Base-by-base conservation (phyloP, 2,329 filamentous ascomycete genomes). In the Exophiala phaeomuriformis region DNA sequence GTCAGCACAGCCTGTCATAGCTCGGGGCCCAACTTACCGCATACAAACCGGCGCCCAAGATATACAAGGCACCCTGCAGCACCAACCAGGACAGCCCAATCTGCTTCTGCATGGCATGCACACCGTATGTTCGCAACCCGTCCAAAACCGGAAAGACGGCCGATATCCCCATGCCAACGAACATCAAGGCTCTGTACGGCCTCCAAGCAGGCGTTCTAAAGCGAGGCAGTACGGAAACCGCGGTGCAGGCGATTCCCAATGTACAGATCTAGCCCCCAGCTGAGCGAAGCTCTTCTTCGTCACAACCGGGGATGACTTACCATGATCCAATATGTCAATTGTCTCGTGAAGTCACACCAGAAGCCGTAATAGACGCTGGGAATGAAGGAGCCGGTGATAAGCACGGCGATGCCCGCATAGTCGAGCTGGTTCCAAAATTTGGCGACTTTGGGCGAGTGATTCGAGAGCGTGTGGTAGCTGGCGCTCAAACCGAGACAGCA, bases 321-420 rank as follows among this genome's bases (percentile, higher is more conserved):
- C 77, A 88, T 83, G 9, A 75, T 79, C 74, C 90, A 83, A 68
- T 97, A 97, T 2, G 79, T 67, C 41, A 73, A 75, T 72, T 89
- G 82, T 64, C 91, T 68, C 5, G 68, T 64, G 2, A 82, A 80
- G 58, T 83, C 73, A 64, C 85, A 89, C 64, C 81, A 88, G 68
- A 95, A 89, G 2, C 85, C 90, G 69, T 94, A 95, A 69, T 88
- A 93, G 55, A 98, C 70, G 47, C 87, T 86, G 1, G 93, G 90
- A 43, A 97, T 81, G 66, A 91, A 95, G 67, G 86, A 91, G 4
- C 93, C 93, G 61, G 91, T 87, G 55, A 97, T 97, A 61, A 98
- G 74, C 46, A 84, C 81, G 31, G 97, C 88, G 63, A 98, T 98
- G 4, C 93, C 93, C 3, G 91, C 81, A 68, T 98, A 97, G 68